Evolutionary conservation across 495 filamentous ascomycete species (phyloP).

Genomic region (Penicillium silybi): DNA sequence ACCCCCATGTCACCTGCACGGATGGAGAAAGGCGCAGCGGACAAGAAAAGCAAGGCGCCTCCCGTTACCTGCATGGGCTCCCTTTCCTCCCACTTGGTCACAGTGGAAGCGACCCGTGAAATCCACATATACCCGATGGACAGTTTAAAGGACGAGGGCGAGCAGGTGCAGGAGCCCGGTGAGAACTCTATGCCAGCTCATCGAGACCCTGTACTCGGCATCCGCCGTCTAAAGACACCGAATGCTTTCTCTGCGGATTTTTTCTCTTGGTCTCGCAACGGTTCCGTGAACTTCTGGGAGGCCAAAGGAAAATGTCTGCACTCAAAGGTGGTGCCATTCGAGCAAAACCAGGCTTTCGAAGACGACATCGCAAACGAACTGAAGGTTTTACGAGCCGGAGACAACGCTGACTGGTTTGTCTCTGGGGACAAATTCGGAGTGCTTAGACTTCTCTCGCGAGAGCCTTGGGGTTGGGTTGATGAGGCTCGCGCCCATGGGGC

Average conservation of each 20-base stretch:
- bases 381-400: slow-evolving; percentile 60
- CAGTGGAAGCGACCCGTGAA: slow-evolving; percentile 67
- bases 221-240: slow-evolving; percentile 54
- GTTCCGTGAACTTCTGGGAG: slow-evolving; percentile 77
- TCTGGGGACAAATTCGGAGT: slow-evolving; percentile 84
- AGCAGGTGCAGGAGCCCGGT: slow-evolving; percentile 28
- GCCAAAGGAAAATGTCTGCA: slow-evolving; percentile 62
- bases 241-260: slow-evolving; percentile 64
- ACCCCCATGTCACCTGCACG: slow-evolving; percentile 27
- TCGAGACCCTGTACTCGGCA: slow-evolving; percentile 73
- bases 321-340: slow-evolving; percentile 63
- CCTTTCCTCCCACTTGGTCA: slow-evolving; percentile 64
- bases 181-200: slow-evolving; percentile 58
- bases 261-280: slow-evolving; percentile 80
- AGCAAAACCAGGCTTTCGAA: slow-evolving; percentile 54
- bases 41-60: slow-evolving; percentile 28
- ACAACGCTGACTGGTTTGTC: slow-evolving; percentile 60
- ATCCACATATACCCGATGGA: slow-evolving; percentile 59
- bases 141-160: slow-evolving; percentile 25
- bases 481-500: slow-evolving; percentile 79
- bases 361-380: slow-evolving; percentile 71
- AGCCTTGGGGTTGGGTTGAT: slow-evolving; percentile 49
- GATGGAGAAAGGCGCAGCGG: slow-evolving; percentile 16
- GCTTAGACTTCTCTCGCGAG: slow-evolving; percentile 49
- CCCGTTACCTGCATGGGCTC: slow-evolving; percentile 64